Conservation (phyloP, 768 basidiomycete genomes). For the Russula compacta region DNA sequence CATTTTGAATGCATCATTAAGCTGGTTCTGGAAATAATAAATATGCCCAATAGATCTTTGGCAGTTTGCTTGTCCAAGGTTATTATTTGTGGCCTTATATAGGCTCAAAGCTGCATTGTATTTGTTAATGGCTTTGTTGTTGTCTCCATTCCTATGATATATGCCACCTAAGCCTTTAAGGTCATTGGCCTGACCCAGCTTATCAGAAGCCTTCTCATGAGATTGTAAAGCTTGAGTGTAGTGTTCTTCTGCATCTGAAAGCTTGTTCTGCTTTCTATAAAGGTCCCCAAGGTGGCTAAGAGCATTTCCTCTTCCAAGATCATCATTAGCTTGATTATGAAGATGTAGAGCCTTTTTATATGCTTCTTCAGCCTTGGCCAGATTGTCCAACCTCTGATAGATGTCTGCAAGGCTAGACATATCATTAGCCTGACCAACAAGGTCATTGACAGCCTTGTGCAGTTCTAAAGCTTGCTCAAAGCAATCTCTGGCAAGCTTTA, state of each 20-base stretch:
- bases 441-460: conserved; percentile 7
- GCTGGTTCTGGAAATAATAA: neutral
- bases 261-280: conserved; percentile 10
- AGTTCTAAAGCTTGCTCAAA: conserved; percentile 4
- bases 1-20: neutral
- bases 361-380: neutral
- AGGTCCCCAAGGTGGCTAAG: conserved; percentile 11
- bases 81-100: neutral
- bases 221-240: neutral
- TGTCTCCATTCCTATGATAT: neutral
- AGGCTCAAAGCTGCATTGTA: neutral
- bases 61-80: conserved; percentile 13
- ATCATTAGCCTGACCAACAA: conserved; percentile 15
- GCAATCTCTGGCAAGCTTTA: neutral
- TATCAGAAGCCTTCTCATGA: conserved; percentile 9
- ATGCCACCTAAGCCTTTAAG: conserved; percentile 15
- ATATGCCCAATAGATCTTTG: conserved; percentile 1
- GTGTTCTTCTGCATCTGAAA: neutral
- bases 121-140: neutral
- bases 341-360: conserved; percentile 3
- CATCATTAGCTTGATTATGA: conserved; percentile 4
- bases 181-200: conserved; percentile 16
- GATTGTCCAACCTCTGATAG: conserved; percentile 3
- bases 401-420: conserved; percentile 7
- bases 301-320: conserved; percentile 12